Percentiles rank a stretch among this genome's conserved stretches.
Evolutionary conservation across 306 rosid genomes (phyloP).

Genomic region (Pyrus communis): DNA sequence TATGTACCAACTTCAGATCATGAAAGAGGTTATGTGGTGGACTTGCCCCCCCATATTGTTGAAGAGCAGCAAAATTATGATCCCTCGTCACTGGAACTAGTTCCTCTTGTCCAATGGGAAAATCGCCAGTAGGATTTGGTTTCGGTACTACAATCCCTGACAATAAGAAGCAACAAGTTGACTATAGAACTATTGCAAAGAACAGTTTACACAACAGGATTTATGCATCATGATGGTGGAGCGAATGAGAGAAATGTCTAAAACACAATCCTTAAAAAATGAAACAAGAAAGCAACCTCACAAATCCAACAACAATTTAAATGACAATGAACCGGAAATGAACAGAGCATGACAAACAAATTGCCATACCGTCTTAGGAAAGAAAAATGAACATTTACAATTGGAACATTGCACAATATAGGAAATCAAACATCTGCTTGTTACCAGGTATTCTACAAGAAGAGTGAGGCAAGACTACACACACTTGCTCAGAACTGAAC

Average conservation of each 20-base stretch:
- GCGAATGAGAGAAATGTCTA: background rate
- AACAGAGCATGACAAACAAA: background rate
- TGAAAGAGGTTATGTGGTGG: constrained; percentile 2
- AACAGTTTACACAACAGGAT: background rate
- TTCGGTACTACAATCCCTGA: constrained; percentile 28
- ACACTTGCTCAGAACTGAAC: background rate
- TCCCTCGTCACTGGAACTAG: constrained; percentile 71
- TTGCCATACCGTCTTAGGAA: background rate
- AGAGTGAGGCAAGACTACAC: background rate
- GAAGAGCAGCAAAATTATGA: constrained; percentile 45
- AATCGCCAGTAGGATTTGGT: constrained; percentile 41
- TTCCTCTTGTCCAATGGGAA: constrained; percentile 62
- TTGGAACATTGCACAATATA: background rate
- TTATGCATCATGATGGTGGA: background rate
- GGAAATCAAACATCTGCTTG: background rate
- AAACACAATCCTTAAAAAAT: background rate
- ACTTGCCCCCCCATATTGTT: constrained; percentile 76
- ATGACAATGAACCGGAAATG: background rate
- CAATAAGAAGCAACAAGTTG: constrained; percentile 8
- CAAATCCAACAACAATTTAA: background rate
- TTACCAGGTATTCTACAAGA: background rate
- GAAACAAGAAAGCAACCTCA: background rate
- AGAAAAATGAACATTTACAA: background rate
- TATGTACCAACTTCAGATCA: background rate
- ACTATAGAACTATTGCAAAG: background rate